Conservation (phyloP, 345 rosid genomes). For the Dovyalis caffra region DNA sequence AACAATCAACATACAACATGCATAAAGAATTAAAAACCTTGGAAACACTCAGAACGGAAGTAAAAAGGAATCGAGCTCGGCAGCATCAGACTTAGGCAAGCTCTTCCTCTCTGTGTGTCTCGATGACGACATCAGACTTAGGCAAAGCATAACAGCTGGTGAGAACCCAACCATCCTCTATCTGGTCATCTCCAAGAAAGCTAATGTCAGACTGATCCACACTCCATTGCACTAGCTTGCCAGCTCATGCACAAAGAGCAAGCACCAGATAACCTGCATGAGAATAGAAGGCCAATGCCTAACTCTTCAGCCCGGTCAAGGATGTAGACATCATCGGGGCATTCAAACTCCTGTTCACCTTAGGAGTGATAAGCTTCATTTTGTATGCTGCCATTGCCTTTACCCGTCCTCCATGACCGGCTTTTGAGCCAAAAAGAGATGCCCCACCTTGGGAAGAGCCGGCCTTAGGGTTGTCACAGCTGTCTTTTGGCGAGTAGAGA, state of each 20-base stretch:
- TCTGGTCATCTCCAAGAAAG: slow-evolving; percentile 84
- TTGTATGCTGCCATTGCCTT: slow-evolving; percentile 67
- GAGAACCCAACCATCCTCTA: slow-evolving; percentile 61
- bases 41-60: too few species aligned
- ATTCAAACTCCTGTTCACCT: slow-evolving; percentile 46
- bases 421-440: slow-evolving; percentile 60
- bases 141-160: slow-evolving; percentile 82
- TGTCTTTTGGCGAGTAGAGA: too few species aligned
- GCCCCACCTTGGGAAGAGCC: slow-evolving; percentile 42
- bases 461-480: slow-evolving; percentile 28
- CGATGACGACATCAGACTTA: slow-evolving; percentile 51
- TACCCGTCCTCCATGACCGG: slow-evolving; percentile 45
- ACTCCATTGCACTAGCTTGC: slow-evolving; percentile 42
- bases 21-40: too few species aligned
- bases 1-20: too few species aligned
- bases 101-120: slow-evolving; percentile 92
- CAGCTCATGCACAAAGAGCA: slow-evolving; percentile 93
- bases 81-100: slow-evolving; percentile 4
- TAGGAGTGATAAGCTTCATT: slow-evolving; percentile 75
- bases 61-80: too few species aligned
- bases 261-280: slow-evolving; percentile 91
- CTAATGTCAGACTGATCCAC: slow-evolving; percentile 77
- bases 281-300: slow-evolving; percentile 83
- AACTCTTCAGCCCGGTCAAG: slow-evolving; percentile 68
- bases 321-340: slow-evolving; percentile 59